A percentile compares a stretch with the other conserved stretches of the same genome.
phyloP scores from a whole-genome alignment of 176 grass and related monocot species.

The Cymbopogon citratus region DNA sequence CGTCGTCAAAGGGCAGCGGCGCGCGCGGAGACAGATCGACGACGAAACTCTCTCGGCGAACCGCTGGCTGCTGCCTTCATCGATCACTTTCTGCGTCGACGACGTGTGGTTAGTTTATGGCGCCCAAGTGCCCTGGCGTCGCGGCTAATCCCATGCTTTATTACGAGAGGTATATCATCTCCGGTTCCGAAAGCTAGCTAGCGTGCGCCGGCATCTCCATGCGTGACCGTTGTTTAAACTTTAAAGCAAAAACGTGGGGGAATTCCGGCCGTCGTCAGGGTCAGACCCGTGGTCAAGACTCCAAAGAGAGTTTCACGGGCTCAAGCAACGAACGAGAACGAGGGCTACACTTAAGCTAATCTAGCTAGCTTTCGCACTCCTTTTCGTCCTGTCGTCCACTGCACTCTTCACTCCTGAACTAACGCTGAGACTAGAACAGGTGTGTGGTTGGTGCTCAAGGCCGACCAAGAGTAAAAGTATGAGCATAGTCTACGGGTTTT shows the following conservation, averaged over 20 bases:
- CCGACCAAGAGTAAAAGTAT: neutral
- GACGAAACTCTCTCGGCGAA: neutral
- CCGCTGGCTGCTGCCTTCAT: neutral
- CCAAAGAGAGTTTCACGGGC: constrained; percentile 15
- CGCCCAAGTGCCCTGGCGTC: neutral
- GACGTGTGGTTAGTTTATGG: neutral
- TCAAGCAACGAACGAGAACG: constrained; percentile 21
- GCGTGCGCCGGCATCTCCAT: neutral
- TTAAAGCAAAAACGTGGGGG: constrained; percentile 32
- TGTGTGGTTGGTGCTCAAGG: constrained; percentile 8
- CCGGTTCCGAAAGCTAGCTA: neutral
- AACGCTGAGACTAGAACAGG: neutral
- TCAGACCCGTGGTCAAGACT: constrained; percentile 12
- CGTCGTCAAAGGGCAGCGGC: constrained; percentile 18
- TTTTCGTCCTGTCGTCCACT: neutral
- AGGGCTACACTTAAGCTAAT: neutral
- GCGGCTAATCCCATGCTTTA: constrained; percentile 3
- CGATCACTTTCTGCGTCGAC: neutral
- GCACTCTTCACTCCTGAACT: neutral
- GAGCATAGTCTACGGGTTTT: neutral
- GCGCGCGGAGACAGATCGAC: neutral
- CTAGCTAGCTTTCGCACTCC: neutral
- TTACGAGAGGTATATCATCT: neutral
- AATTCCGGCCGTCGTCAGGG: constrained; percentile 1
- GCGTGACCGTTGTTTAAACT: neutral